Conservation (phyloP, 176 grass and related monocot genomes). For the Oryza coarctata region DNA sequence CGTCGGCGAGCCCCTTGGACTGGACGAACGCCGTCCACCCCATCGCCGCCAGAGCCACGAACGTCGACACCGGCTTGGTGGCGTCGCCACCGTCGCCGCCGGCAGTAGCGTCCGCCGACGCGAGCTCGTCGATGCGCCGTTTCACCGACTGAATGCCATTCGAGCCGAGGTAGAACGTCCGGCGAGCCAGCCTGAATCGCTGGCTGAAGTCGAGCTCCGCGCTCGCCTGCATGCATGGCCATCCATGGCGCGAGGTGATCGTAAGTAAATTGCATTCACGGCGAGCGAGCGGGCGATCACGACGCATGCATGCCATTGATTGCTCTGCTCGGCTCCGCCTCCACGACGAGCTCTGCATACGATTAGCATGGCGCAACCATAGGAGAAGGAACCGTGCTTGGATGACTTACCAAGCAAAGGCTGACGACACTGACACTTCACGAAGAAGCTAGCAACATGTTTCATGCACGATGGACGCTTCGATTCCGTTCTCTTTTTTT, state of each 20-base stretch:
- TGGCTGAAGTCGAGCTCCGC: not conserved
- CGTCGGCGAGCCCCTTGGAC: not conserved
- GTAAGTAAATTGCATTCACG: not conserved
- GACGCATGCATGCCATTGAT: not conserved
- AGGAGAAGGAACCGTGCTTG: not conserved
- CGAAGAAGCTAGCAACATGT: not conserved
- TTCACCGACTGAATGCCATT: slow-evolving; percentile 6
- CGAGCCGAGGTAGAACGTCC: slow-evolving; percentile 34
- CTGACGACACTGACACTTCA: not conserved
- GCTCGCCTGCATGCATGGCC: not conserved
- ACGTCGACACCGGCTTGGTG: slow-evolving; percentile 44
- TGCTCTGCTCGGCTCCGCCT: not conserved
- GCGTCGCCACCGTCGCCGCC: not conserved
- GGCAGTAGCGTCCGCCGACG: not conserved
- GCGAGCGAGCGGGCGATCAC: not conserved
- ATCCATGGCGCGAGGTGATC: not conserved
- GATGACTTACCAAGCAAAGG: not conserved
- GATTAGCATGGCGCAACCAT: not conserved
- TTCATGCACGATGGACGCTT: not conserved
- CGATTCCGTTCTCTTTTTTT: too few relatives aligned
- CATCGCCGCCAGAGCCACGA: slow-evolving; percentile 39
- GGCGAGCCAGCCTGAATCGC: slow-evolving; percentile 31
- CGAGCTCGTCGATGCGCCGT: slow-evolving; percentile 29
- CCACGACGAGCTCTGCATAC: not conserved
- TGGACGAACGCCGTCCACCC: slow-evolving; percentile 43